These are phyloP conservation scores for Peronosclerospora sorghi DNA, from an alignment of 352 stramenopile genomes.

Conservation along the genomic window DNA sequence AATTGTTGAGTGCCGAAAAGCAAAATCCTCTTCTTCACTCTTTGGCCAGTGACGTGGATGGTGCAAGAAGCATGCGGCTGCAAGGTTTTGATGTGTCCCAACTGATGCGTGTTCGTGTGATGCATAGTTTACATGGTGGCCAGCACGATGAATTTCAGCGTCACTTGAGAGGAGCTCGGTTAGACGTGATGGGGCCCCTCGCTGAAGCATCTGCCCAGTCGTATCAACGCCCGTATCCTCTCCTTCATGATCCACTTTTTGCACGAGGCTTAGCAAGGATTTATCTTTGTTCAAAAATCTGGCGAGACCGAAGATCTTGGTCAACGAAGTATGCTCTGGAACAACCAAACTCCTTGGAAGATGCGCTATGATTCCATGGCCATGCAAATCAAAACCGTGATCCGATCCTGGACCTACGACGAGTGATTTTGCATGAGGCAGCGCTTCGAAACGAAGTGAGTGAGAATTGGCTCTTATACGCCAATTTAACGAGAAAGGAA, in stretches of 20 bases:
- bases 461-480: constrained; percentile 75
- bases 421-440: constrained; percentile 66
- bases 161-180: constrained; percentile 47
- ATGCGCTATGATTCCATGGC: constrained; percentile 58
- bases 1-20: constrained; percentile 68
- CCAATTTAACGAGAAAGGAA: constrained; percentile 77
- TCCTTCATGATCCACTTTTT: constrained; percentile 75
- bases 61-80: constrained; percentile 20
- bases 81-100: constrained; percentile 64
- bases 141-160: constrained; percentile 43
- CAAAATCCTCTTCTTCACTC: constrained; percentile 45
- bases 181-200: constrained; percentile 62
- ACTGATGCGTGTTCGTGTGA: constrained; percentile 68
- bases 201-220: constrained; percentile 60
- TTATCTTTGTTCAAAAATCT: constrained; percentile 35
- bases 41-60: constrained; percentile 2
- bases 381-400: constrained; percentile 74
- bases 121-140: constrained; percentile 59
- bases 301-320: constrained; percentile 13
- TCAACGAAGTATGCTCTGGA: constrained; percentile 33
- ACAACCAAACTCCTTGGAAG: constrained; percentile 54
- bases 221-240: constrained; percentile 63
- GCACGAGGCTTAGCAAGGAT: constrained; percentile 61
- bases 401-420: constrained; percentile 69
- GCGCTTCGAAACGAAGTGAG: constrained; percentile 52